Evolutionary conservation across 208 protist species (phyloP), one percentile per base, ranked within the genome.

Genomic region (Leishmania braziliensis): DNA sequence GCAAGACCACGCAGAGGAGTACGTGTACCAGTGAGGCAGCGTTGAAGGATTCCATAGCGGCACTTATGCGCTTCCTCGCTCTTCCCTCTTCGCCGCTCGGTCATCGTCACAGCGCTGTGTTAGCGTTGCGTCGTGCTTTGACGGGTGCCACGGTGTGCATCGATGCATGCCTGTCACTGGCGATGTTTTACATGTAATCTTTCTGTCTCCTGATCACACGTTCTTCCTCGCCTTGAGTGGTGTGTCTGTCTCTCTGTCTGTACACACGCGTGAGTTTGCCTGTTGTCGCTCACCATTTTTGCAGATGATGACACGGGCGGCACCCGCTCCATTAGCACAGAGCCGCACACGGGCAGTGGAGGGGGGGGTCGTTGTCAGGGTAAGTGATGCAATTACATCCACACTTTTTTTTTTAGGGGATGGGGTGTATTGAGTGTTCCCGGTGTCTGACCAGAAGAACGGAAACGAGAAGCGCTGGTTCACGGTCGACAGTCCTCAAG

Each of bases 1-100:
- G 78, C 91, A 97, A 29, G 93, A 93, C 36, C 86, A 96, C 77
- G 93, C 94, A 23, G 92, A 96, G n/a, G 92, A 98, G 51, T 98
- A 96, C 89, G 93, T 98, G 26, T 97, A 97, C 81, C 94, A 98
- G 88, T 98, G 93, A 89, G 65, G 39, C 46, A 20, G 16, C 46
- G 43, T 23, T 5, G 54, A 26, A 5, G 51, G 33, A 26, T 18
- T 3, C 18, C 51, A 63, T 58, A 14, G 46, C 46, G 71, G 20
- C 73, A 60, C 23, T 43, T 2, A 66, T 78, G 8, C 36, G 18
- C 50, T 14, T 8, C 39, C 66, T 12, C 12, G 23, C 20, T 43
- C 33, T 50, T 29, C 20, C 66, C 66, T 9, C 8, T 26, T 71
- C n/a, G 26, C n/a, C 36, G 26, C 39, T 46, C 18, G 26, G 66